Base-by-base conservation (phyloP, 352 stramenopile genomes). In the Phytophthora citrophthora region DNA sequence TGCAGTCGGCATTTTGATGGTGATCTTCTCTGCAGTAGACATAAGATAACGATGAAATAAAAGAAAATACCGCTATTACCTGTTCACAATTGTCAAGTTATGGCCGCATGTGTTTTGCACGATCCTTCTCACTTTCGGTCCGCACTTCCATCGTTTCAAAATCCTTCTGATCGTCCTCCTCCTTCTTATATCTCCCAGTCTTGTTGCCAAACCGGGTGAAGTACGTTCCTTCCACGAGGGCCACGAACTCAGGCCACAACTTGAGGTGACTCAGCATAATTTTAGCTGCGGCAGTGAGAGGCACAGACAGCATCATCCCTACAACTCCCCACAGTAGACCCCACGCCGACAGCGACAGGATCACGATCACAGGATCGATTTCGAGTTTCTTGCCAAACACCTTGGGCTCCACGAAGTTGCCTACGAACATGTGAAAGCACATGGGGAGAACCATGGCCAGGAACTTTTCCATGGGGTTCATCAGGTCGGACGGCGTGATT, bases 391-490 rank as follows among this genome's bases (percentile, higher is more conserved):
- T 76, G n/a, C 88, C 88, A 60, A 96, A 93, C 11, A 96, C 86
- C 52, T 93, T 93, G 15, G 88, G 88, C 59, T 96, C 88, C 45
- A 96, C 89, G 47, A 96, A 96, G 63, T 94, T 96, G 32, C 88
- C 88, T 13, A 94, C 85, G 60, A 96, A 94, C 81, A 91, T 91
- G 78, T 96, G 88, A 63, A 96, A 94, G 56, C 79, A 92, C 84
- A 93, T 94, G 7, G 88, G 88, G 52, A 96, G 62, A 27, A 80
- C 64, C 65, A 96, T 91, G 6, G 88, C 88, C 20, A 96, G 50
- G 64, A 96, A 93, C 70, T 96, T 96, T 57, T 96, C 86, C 86
- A 96, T 94, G 15, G 86, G 83, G 62, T 90, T 94, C 88, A 96
- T 96, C 23, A 96, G 46, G 27, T 91, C 72, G 18, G 74, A 76